A percentile compares a stretch with the other conserved stretches of the same genome.
These are phyloP conservation scores for Phoenix roebelenii DNA, from an alignment of 176 grass and related monocot species.

Conservation along the genomic window DNA sequence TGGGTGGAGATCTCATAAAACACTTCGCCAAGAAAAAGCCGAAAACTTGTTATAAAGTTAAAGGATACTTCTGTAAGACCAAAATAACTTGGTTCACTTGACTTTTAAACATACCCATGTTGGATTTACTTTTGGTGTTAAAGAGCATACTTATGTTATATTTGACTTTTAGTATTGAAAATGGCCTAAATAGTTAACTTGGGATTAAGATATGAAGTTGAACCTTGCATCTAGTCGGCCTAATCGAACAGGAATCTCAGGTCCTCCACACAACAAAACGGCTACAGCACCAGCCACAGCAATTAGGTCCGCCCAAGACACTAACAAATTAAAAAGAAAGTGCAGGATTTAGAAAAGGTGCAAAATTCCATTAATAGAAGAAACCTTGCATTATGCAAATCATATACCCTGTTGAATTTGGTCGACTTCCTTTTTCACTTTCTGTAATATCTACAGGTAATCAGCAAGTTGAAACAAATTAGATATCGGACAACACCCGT, in stretches of 20 bases:
- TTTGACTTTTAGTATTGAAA: too few species aligned
- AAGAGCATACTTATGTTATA: too few species aligned
- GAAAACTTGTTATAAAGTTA: constrained; percentile 3
- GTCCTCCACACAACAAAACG: constrained; percentile 74
- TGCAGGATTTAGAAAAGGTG: constrained; percentile 1
- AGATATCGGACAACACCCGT: not conserved
- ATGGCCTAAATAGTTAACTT: too few species aligned
- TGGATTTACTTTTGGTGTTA: too few species aligned
- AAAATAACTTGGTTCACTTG: not conserved
- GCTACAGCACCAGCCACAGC: constrained; percentile 85
- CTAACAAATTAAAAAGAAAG: constrained; percentile 23
- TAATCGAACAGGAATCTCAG: constrained; percentile 60
- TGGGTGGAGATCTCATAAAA: not conserved
- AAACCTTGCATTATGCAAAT: constrained; percentile 2
- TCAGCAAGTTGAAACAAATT: not conserved
- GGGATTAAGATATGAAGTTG: constrained; percentile 7
- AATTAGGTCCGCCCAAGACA: constrained; percentile 96
- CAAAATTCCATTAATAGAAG: constrained; percentile 14
- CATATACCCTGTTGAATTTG: constrained; percentile 51
- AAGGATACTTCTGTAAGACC: not conserved
- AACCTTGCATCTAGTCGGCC: constrained; percentile 89
- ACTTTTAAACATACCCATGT: too few species aligned
- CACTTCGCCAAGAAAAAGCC: not conserved
- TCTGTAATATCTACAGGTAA: constrained; percentile 53
- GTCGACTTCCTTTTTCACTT: constrained; percentile 67